Base-by-base conservation (phyloP, 768 basidiomycete genomes). In the Lyophyllum shimeji region DNA sequence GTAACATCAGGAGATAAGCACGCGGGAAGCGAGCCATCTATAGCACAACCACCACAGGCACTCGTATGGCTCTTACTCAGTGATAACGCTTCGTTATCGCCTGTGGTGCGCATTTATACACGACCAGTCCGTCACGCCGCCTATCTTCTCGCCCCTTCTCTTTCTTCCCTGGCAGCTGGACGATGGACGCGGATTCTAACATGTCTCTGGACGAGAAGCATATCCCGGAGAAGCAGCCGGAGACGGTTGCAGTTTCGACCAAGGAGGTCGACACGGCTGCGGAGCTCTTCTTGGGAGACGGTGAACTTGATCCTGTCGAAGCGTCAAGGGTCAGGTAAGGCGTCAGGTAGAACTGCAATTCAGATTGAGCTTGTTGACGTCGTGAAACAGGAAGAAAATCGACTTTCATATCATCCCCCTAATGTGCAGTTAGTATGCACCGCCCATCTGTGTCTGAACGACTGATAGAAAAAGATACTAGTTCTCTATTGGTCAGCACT, bases 341-440 rank as follows among this genome's bases (percentile, higher is more conserved):
- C 50, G 1, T 44, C 21, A 7, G 12, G 39, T 29, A 13, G 12
- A 44, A 25, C 2, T 23, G 1, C 3, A 3, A 12, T 3, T 17
- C 45, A 27, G 40, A 18, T 13, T 21, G 23, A n/a, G 15, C 43
- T 29, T 23, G 9, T n/a, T 29, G 2, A 40, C n/a, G n/a, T 40
- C n/a, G 12, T 2, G 6, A 11, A 2, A 8, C 46, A 78, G 81
- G 57, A 75, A 69, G 62, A 88, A 89, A 67, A 88, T 89, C 40
- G 87, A 89, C 69, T 67, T 69, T 55, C 81, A 87, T 66, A 82
- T 89, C 25, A 67, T 89, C 25, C 87, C 86, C 24, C 67, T 89
- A 62, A 89, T 88, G 86, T 87, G 84, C 58, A 75, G 86, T 87
- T 66, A 63, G 86, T 45, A 23, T 7, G 11, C 33, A 7, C 2